A percentile compares a stretch with the other conserved stretches of the same genome.
Conservation (phyloP, 2,329 filamentous ascomycete genomes). For the Calycina herbarum region DNA sequence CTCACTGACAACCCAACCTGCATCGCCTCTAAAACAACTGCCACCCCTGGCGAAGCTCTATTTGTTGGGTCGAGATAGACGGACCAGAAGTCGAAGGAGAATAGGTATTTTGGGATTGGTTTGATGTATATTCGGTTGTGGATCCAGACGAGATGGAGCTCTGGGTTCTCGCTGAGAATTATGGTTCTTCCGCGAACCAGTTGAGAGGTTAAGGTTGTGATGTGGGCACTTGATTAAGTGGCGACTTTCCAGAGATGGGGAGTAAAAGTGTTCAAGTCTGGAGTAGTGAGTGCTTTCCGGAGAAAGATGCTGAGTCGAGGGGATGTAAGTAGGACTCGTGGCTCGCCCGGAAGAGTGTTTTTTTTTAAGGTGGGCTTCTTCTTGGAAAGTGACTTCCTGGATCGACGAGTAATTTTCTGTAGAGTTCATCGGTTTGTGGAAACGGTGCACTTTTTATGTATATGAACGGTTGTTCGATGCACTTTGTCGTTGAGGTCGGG, state of each 20-base stretch:
- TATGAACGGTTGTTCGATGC: no score
- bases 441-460: background rate
- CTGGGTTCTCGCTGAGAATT: conserved; percentile 37
- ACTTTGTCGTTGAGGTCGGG: background rate
- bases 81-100: conserved; percentile 33
- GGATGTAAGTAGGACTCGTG: background rate
- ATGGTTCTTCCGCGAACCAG: conserved; percentile 34
- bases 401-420: background rate
- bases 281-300: background rate
- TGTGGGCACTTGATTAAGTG: conserved; percentile 2
- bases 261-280: background rate
- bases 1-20: conserved; percentile 15
- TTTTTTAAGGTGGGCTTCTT: background rate
- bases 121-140: conserved; percentile 31
- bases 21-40: conserved; percentile 13
- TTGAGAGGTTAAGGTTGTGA: conserved; percentile 34
- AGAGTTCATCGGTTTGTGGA: background rate
- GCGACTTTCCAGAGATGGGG: conserved; percentile 9
- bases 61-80: conserved; percentile 18
- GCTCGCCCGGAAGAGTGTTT: background rate
- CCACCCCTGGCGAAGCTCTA: background rate
- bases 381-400: background rate
- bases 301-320: background rate
- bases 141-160: conserved; percentile 39
- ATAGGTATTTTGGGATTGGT: conserved; percentile 26